A percentile compares a stretch with the other conserved stretches of the same genome.
Conservation (phyloP, 2,329 filamentous ascomycete genomes). For the Colletotrichum horii region DNA sequence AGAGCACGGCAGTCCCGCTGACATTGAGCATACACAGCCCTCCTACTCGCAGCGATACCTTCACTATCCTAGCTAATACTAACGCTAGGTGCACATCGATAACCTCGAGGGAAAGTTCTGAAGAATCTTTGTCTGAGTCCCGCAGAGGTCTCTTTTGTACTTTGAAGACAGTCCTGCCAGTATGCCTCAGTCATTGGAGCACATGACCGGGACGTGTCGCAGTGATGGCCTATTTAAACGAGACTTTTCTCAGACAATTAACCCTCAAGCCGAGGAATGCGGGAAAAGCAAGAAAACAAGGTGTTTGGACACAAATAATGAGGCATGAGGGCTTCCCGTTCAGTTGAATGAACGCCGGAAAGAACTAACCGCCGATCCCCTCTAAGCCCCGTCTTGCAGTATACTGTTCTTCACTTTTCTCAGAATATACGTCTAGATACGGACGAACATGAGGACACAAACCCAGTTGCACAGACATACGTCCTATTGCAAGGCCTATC, state of each 20-base stretch:
- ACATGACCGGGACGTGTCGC: neutral
- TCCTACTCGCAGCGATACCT: neutral
- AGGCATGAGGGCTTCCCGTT: too few relatives aligned
- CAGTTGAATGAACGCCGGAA: too few relatives aligned
- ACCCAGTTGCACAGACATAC: neutral
- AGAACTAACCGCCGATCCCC: too few relatives aligned
- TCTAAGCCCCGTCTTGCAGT: neutral
- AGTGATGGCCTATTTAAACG: neutral
- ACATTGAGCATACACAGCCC: neutral
- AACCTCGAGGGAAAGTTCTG: neutral
- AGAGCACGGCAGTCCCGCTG: neutral
- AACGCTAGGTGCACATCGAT: neutral
- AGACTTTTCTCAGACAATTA: rapidly evolving
- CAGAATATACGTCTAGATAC: neutral
- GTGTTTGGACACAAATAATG: too few relatives aligned
- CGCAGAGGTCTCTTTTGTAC: neutral
- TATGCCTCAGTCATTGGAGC: neutral
- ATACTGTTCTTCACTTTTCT: neutral
- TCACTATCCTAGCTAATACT: neutral
- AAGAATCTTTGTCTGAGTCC: neutral
- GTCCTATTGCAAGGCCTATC: neutral
- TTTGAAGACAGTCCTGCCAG: neutral
- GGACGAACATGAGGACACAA: neutral
- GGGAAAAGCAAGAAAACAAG: too few relatives aligned
- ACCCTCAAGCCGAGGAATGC: neutral